phyloP scores from a whole-genome alignment of 768 basidiomycete species.

The Coprinellus micaceus region DNA sequence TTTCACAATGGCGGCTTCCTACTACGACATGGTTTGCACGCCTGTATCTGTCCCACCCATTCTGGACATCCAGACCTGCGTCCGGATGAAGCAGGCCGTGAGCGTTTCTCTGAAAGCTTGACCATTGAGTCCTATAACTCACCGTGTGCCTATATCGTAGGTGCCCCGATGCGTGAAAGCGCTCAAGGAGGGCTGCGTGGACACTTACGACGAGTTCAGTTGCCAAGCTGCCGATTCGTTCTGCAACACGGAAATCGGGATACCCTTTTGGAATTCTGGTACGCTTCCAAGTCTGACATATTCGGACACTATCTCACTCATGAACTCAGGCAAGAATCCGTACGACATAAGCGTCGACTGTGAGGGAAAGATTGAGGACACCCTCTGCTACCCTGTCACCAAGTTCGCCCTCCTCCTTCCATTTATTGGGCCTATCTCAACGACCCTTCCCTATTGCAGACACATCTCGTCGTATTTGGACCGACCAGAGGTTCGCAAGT shows the following conservation, averaged over 20 bases:
- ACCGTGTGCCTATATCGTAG: slow-evolving; percentile 27
- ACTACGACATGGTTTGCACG: slow-evolving; percentile 54
- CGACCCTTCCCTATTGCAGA: no score
- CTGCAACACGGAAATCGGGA: slow-evolving; percentile 52
- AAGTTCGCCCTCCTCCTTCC: slow-evolving; percentile 16
- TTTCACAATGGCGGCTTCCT: slow-evolving; percentile 38
- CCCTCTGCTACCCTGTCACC: slow-evolving; percentile 59
- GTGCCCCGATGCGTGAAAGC: slow-evolving; percentile 61
- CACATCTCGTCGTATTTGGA: slow-evolving; percentile 61
- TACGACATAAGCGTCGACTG: slow-evolving; percentile 71
- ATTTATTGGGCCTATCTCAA: not conserved
- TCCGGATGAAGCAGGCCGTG: slow-evolving; percentile 58
- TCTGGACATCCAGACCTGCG: slow-evolving; percentile 46
- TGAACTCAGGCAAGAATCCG: slow-evolving; percentile 46
- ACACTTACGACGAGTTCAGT: slow-evolving; percentile 59
- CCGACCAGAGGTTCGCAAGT: slow-evolving; percentile 45
- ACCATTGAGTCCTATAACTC: not conserved
- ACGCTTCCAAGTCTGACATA: no score
- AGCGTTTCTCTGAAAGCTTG: slow-evolving; percentile 14
- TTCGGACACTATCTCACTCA: not conserved
- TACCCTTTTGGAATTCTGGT: slow-evolving; percentile 23
- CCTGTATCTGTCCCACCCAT: slow-evolving; percentile 46
- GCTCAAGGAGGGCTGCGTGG: slow-evolving; percentile 53
- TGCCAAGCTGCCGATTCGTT: slow-evolving; percentile 62
- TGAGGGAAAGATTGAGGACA: slow-evolving; percentile 41